Percentiles rank a stretch among this genome's conserved stretches.
These are phyloP conservation scores for Juncus effusus DNA, from an alignment of 176 grass and related monocot genomes.

Conservation along the genomic window DNA sequence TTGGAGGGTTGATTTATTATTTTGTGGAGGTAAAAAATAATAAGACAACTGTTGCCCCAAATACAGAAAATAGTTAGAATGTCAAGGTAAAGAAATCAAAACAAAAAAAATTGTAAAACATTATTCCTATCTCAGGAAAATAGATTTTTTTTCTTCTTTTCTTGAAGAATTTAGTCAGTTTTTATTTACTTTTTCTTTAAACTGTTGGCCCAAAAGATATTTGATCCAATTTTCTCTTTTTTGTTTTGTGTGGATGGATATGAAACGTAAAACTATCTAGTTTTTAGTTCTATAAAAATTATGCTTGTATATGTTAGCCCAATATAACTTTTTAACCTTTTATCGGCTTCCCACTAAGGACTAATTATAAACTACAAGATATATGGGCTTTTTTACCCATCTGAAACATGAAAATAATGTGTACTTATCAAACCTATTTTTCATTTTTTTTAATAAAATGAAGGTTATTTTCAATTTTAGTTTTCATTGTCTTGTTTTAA, in stretches of 20 bases:
- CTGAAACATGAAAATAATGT: too few species aligned
- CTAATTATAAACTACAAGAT: too few species aligned
- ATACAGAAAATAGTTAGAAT: slow-evolving; percentile 16
- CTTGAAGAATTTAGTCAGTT: not conserved
- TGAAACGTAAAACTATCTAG: too few species aligned
- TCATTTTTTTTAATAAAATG: too few species aligned
- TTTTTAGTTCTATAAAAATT: too few species aligned
- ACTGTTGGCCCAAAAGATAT: not conserved
- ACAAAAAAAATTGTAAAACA: not conserved
- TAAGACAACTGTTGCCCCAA: slow-evolving; percentile 12
- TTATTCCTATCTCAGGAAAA: slow-evolving; percentile 16
- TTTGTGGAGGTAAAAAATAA: slow-evolving; percentile 20
- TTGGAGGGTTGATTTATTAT: slow-evolving; percentile 28
- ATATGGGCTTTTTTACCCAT: too few species aligned
- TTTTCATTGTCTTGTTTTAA: too few species aligned
- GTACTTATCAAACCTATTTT: too few species aligned
- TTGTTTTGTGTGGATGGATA: not conserved
- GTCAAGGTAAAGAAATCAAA: not conserved
- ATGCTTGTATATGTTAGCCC: too few species aligned
- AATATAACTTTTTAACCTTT: too few species aligned
- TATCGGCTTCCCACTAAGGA: too few species aligned
- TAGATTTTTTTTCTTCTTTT: not conserved
- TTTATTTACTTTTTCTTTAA: not conserved
- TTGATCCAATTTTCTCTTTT: not conserved
- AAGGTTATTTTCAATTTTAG: too few species aligned